These are phyloP conservation scores for Psidium friedrichsthalianum DNA, from an alignment of 345 rosid species.

Conservation along the genomic window DNA sequence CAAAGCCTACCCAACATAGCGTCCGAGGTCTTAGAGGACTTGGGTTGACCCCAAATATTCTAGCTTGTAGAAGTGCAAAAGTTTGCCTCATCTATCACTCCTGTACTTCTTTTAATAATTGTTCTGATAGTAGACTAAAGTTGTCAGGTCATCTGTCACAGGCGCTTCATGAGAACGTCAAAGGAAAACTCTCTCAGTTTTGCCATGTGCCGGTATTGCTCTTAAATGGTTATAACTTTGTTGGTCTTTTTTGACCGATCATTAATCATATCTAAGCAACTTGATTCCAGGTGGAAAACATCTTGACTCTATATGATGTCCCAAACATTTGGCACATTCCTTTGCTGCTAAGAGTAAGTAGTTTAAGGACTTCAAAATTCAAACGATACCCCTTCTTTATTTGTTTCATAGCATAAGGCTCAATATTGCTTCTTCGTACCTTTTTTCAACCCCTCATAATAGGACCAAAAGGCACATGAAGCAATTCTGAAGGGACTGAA, in stretches of 20 bases:
- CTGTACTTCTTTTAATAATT: neutral
- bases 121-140: neutral
- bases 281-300: slow-evolving; percentile 50
- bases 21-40: slow-evolving; percentile 75
- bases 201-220: slow-evolving; percentile 72
- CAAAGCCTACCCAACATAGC: slow-evolving; percentile 97
- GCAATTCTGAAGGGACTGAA: slow-evolving; percentile 66
- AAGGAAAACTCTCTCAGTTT: slow-evolving; percentile 76
- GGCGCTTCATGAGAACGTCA: slow-evolving; percentile 82
- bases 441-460: slow-evolving; percentile 7
- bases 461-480: slow-evolving; percentile 96
- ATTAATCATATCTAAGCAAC: neutral
- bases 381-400: neutral
- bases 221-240: neutral
- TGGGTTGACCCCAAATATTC: slow-evolving; percentile 75
- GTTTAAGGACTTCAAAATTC: neutral
- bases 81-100: slow-evolving; percentile 14
- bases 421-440: neutral
- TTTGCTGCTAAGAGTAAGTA: slow-evolving; percentile 66
- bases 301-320: slow-evolving; percentile 81
- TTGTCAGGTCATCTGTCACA: slow-evolving; percentile 19
- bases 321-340: slow-evolving; percentile 98
- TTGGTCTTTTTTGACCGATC: neutral
- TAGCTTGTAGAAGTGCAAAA: slow-evolving; percentile 90
- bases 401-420: neutral